Conservation (phyloP, 2,329 filamentous ascomycete species). For the Kalaharituber pfeilii region DNA sequence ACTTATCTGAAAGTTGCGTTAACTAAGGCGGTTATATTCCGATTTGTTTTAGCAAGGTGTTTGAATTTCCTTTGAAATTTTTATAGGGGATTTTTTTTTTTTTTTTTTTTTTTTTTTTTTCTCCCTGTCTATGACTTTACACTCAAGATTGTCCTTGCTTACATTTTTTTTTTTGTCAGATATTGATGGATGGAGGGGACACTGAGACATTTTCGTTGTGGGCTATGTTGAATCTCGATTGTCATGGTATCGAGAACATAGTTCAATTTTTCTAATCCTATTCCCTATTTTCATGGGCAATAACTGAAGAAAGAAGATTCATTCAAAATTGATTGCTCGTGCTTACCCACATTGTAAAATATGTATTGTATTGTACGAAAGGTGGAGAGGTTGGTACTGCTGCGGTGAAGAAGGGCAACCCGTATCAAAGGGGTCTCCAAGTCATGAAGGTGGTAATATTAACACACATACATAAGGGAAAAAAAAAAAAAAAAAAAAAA, state of each 20-base stretch:
- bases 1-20: not conserved
- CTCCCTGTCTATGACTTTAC: constrained; percentile 18
- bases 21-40: not conserved
- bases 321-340: too few species aligned
- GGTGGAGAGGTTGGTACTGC: too few species aligned
- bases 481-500: constrained; percentile 1
- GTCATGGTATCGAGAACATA: constrained; percentile 2
- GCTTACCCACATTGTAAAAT: too few species aligned
- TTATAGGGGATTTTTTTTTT: constrained; percentile 9
- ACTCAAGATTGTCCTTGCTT: constrained; percentile 12
- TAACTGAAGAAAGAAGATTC: not conserved
- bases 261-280: constrained; percentile 3
- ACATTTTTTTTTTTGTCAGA: constrained; percentile 7
- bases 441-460: too few species aligned
- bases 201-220: not conserved
- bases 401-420: too few species aligned
- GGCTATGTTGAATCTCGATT: constrained; percentile 2
- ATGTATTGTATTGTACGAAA: too few species aligned
- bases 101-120: constrained; percentile 21
- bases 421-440: too few species aligned
- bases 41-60: not conserved
- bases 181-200: constrained; percentile 10
- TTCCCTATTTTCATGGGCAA: constrained; percentile 7
- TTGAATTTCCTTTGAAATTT: constrained; percentile 1
- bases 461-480: constrained; percentile 1